These are phyloP conservation scores for Paradendryphiella salina DNA, from an alignment of 2,329 filamentous ascomycete species.

Conservation along the genomic window DNA sequence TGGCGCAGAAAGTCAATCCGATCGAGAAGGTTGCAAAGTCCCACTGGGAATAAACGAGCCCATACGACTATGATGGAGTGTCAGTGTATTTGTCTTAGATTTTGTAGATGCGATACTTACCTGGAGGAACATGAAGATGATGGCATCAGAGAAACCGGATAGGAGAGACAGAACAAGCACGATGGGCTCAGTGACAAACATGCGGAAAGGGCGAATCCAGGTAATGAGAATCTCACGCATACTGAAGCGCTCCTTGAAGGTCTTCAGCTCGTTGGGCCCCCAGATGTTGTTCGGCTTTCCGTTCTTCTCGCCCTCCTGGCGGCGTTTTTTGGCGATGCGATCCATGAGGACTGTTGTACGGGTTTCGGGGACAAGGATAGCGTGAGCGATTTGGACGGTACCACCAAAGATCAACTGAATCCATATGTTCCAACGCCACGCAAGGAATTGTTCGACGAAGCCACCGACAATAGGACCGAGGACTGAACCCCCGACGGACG, in stretches of 20 bases:
- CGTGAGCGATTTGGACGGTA: slow-evolving; percentile 68
- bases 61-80: slow-evolving; percentile 54
- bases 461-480: slow-evolving; percentile 79
- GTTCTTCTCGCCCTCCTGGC: slow-evolving; percentile 63
- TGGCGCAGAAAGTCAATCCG: slow-evolving; percentile 65
- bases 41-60: slow-evolving; percentile 70
- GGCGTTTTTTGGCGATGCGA: slow-evolving; percentile 73
- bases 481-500: slow-evolving; percentile 75
- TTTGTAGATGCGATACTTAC: too few relatives aligned
- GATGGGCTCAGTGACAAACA: slow-evolving; percentile 77
- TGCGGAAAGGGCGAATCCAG: slow-evolving; percentile 67
- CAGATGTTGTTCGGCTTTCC: slow-evolving; percentile 66
- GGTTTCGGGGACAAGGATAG: slow-evolving; percentile 75
- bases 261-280: slow-evolving; percentile 70
- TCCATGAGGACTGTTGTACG: slow-evolving; percentile 77
- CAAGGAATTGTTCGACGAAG: slow-evolving; percentile 68
- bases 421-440: slow-evolving; percentile 83
- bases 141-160: slow-evolving; percentile 73
- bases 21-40: slow-evolving; percentile 60
- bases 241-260: slow-evolving; percentile 44
- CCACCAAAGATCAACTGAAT: slow-evolving; percentile 81
- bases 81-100: too few relatives aligned
- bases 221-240: slow-evolving; percentile 50
- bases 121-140: slow-evolving; percentile 79
- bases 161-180: slow-evolving; percentile 71